phyloP scores from a whole-genome alignment of 176 grass and related monocot species.

The Musa troglodytarum region DNA sequence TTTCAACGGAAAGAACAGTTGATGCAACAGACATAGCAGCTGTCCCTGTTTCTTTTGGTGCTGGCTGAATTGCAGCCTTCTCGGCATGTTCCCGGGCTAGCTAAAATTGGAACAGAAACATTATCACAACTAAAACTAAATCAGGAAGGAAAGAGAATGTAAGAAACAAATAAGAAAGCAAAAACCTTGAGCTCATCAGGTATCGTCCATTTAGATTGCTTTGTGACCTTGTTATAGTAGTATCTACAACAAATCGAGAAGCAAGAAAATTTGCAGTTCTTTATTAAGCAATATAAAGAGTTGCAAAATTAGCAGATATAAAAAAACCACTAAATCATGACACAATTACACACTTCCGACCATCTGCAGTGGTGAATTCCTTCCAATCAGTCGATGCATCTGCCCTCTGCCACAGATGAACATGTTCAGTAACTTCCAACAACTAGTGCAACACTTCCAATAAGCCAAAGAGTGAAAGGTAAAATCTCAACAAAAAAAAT shows the following conservation, averaged over 20 bases:
- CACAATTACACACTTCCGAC: slow-evolving; percentile 60
- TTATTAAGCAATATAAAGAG: background rate
- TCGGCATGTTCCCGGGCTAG: slow-evolving; percentile 81
- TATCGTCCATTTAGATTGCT: slow-evolving; percentile 92
- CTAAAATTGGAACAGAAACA: slow-evolving; percentile 19
- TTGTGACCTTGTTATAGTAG: slow-evolving; percentile 70
- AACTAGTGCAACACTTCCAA: background rate
- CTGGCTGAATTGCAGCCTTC: slow-evolving; percentile 38
- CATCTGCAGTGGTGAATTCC: slow-evolving; percentile 84
- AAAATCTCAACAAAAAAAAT: background rate
- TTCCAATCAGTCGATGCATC: slow-evolving; percentile 94
- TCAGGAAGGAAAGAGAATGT: slow-evolving; percentile 6
- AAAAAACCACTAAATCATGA: background rate
- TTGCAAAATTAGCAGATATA: background rate
- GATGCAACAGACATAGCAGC: slow-evolving; percentile 21
- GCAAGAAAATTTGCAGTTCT: background rate
- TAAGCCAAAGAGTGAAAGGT: background rate
- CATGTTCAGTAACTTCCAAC: background rate
- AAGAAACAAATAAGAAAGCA: background rate
- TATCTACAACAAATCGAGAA: slow-evolving; percentile 31
- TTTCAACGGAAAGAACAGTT: slow-evolving; percentile 18
- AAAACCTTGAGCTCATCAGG: slow-evolving; percentile 85
- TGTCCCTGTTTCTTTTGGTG: slow-evolving; percentile 28
- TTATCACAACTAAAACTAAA: slow-evolving; percentile 5
- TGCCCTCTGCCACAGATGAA: slow-evolving; percentile 45